phyloP scores from a whole-genome alignment of 2,329 filamentous ascomycete genomes.

The Hymenoscyphus fructigenus region DNA sequence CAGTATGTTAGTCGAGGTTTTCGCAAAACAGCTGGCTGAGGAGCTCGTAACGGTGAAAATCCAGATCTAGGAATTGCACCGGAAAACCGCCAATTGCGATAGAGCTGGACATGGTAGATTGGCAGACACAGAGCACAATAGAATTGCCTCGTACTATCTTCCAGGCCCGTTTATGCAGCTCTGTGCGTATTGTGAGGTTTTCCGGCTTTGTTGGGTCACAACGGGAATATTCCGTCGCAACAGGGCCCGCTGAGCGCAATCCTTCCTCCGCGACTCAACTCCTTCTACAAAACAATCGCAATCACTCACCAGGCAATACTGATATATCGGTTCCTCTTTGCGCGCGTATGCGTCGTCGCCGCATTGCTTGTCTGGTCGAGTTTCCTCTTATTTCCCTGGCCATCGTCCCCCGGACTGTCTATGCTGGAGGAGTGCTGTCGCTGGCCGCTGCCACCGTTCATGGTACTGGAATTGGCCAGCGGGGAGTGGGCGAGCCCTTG shows the following conservation, averaged over 20 bases:
- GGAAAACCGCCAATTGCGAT: not conserved
- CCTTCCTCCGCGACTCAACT: not conserved
- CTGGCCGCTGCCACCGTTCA: not conserved
- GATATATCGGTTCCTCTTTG: constrained; percentile 40
- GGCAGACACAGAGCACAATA: not conserved
- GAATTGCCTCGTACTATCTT: not conserved
- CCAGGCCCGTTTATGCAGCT: not conserved
- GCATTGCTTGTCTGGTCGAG: constrained; percentile 18
- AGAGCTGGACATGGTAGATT: not conserved
- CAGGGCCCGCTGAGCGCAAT: not conserved
- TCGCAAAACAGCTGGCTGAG: not conserved
- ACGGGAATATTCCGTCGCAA: constrained; percentile 3
- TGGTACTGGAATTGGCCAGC: constrained; percentile 4
- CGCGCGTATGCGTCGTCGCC: constrained; percentile 31
- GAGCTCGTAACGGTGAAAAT: not conserved
- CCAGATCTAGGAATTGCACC: not conserved
- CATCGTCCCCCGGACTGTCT: constrained; percentile 21
- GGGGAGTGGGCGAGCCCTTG: constrained; percentile 5
- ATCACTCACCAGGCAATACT: constrained; percentile 38
- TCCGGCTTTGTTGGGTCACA: not conserved
- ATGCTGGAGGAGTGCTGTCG: constrained; percentile 1
- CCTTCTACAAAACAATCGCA: not conserved
- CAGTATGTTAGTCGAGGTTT: constrained; percentile 2
- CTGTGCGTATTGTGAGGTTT: not conserved
- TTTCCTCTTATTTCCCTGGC: constrained; percentile 36